Evolutionary conservation across 257 asterid species (phyloP).

Genomic region (Capsicum baccatum): DNA sequence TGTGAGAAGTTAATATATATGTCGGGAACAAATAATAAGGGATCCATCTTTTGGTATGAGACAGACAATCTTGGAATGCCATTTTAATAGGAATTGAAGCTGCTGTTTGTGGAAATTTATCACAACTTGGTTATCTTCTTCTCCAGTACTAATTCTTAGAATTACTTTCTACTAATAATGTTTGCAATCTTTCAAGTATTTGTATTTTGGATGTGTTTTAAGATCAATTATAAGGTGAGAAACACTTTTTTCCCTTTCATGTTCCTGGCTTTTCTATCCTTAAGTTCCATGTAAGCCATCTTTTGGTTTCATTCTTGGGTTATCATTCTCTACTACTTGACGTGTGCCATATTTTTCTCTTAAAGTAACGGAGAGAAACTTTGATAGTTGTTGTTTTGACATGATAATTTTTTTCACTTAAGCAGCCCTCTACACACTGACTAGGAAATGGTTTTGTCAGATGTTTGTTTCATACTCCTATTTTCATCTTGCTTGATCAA

Average conservation of each 20-base stretch:
- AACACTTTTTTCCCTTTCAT: neutral
- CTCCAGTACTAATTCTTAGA: neutral
- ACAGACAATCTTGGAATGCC: neutral
- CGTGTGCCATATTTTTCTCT: neutral
- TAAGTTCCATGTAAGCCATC: neutral
- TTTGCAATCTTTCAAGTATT: neutral
- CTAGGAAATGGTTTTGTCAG: too few species aligned
- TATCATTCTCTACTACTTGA: neutral
- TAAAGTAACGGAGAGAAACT: neutral
- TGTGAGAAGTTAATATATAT: constrained; percentile 26
- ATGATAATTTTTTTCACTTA: neutral
- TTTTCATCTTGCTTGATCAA: neutral
- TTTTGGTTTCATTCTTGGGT: neutral
- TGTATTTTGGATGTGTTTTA: neutral
- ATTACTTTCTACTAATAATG: neutral
- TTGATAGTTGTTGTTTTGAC: constrained; percentile 1
- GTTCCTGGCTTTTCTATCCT: neutral
- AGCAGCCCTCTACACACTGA: too few species aligned
- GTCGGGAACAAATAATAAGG: constrained; percentile 33
- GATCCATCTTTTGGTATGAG: neutral
- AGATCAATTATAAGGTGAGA: neutral
- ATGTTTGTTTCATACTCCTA: too few species aligned
- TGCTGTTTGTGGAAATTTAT: constrained; percentile 10
- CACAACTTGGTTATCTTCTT: constrained; percentile 31
- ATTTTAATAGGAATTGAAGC: constrained; percentile 13